Base-by-base conservation (phyloP, 257 asterid species). In the Nicotiana noctiflora region DNA sequence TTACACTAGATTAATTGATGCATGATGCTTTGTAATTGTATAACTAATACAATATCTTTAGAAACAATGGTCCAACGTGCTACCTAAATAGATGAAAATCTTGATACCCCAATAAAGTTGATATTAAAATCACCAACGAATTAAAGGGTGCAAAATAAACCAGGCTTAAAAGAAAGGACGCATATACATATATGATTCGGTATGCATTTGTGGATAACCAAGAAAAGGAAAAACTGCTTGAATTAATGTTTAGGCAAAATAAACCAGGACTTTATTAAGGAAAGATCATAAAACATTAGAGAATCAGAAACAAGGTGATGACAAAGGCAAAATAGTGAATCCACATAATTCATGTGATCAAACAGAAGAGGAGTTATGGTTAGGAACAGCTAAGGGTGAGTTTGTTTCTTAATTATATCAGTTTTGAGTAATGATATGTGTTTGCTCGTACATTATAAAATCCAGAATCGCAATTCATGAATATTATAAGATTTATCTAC, bases 341-440 rank as follows among this genome's bases (percentile, higher is more conserved):
- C n/a, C n/a, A n/a, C n/a, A n/a, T n/a, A n/a, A n/a, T n/a, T n/a
- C n/a, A n/a, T n/a, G n/a, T n/a, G 84, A 81, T 70, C 52, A 62
- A 75, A 46, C 87, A 57, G 60, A 31, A 79, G 81, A 77, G 76
- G 15, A 29, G 61, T 27, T 75, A 76, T 67, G 70, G 84, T 84
- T 81, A 87, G 87, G 66, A 86, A 83, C 87, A 86, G 83, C 85
- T 83, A 83, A 8, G 49, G 31, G 27, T 49, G 17, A 49, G 12
- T 49, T 49, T 49, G 55, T 13, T 49, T 49, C 3, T 49, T 49
- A n/a, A n/a, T n/a, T n/a, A 32, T 23, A 23, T 18, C 34, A 32
- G 51, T 29, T 70, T 53, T 2, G 29, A 21, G 49, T 0, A 27
- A 60, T 44, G 19, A 19, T 37, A 25, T 25, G n/a, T 25, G 27